Conservation (phyloP, 2,329 filamentous ascomycete genomes). For the Colletotrichum sp. region DNA sequence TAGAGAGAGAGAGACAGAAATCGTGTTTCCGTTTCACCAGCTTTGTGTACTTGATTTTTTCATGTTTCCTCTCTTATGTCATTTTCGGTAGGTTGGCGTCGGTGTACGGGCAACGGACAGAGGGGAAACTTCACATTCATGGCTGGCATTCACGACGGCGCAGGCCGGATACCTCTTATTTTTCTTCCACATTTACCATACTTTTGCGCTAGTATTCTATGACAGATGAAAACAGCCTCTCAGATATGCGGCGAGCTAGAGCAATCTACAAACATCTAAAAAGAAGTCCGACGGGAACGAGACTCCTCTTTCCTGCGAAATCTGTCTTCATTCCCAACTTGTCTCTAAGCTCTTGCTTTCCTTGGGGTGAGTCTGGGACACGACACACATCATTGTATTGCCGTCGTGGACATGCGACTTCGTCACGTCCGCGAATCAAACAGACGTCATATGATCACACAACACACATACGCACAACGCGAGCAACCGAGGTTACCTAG, state of each 20-base stretch:
- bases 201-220: not conserved
- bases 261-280: not conserved
- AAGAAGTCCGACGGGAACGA: not conserved
- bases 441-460: not conserved
- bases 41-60: not conserved
- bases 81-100: not conserved
- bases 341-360: not conserved
- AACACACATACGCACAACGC: not conserved
- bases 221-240: not conserved
- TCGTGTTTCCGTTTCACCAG: not conserved
- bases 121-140: not conserved
- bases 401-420: not conserved
- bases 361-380: not conserved
- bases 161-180: slow-evolving; percentile 3
- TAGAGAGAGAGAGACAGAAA: not conserved
- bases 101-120: slow-evolving; percentile 11
- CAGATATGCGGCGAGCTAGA: not conserved
- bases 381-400: not conserved
- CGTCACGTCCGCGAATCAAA: not conserved
- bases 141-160: slow-evolving; percentile 18
- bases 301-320: no score
- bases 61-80: not conserved
- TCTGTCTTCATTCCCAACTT: not conserved
- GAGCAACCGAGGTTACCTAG: not conserved
- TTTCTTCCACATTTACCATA: not conserved